These are phyloP conservation scores for Scutellaria galericulata DNA, from an alignment of 257 asterid species.

Conservation along the genomic window DNA sequence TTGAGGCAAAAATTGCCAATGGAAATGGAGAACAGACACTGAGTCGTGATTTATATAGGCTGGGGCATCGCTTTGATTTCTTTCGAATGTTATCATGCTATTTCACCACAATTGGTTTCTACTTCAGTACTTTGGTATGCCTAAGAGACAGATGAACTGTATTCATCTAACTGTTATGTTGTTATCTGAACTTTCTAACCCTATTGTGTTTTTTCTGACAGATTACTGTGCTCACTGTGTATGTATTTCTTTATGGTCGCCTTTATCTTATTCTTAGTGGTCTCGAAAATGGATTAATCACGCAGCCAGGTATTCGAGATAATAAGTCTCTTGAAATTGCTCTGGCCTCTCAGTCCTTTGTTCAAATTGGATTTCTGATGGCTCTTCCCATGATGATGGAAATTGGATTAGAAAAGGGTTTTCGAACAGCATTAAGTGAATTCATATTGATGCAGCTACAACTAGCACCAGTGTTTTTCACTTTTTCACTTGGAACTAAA, in stretches of 20 bases:
- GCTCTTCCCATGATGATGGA: constrained; percentile 99
- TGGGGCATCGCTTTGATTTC: constrained; percentile 98
- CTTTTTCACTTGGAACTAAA: constrained; percentile 95
- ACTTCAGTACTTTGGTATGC: constrained; percentile 92
- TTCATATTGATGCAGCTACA: constrained; percentile 94
- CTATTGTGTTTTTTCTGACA: constrained; percentile 47
- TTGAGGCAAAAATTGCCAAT: constrained; percentile 96
- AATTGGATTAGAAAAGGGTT: constrained; percentile 92
- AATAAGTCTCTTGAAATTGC: constrained; percentile 86
- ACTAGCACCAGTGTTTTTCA: constrained; percentile 95
- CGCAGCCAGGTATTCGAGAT: constrained; percentile 62
- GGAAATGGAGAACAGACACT: constrained; percentile 98
- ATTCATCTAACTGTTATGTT: background rate
- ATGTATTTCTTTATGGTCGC: constrained; percentile 90
- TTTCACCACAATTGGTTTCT: constrained; percentile 96
- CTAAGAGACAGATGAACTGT: constrained; percentile 10
- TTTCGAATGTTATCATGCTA: constrained; percentile 95
- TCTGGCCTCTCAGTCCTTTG: constrained; percentile 94
- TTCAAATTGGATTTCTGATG: constrained; percentile 94
- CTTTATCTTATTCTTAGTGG: constrained; percentile 97
- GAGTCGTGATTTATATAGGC: constrained; percentile 93
- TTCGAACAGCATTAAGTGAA: constrained; percentile 91
- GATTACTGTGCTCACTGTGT: constrained; percentile 95
- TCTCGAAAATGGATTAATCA: constrained; percentile 76
- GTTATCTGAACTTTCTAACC: constrained; percentile 29